Evolutionary conservation across 2,329 filamentous ascomycete genomes (phyloP), one percentile per base, ranked within the genome.

Genomic region (Hysterium pulicare): DNA sequence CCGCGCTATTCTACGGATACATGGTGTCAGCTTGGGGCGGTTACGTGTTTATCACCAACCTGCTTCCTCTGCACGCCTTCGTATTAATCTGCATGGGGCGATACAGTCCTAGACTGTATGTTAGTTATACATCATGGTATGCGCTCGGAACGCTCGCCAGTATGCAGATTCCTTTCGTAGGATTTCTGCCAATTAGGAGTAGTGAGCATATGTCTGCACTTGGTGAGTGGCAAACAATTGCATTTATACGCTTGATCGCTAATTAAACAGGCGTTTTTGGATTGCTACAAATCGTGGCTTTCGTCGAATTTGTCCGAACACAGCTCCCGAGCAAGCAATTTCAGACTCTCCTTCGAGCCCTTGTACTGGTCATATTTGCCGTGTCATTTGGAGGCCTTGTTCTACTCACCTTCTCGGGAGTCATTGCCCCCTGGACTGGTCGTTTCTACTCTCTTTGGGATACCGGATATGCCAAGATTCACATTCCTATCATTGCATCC

Each of bases 1-100:
- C 90, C 57, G 93, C 93, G 33, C 78, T 98, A 42, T 97, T 94
- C 73, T 98, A 98, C 71, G 93, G 93, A 62, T 98, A 98, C 82
- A 98, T 98, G 93, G 93, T 98, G 51, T 93, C 91, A 37, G 95
- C 94, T 15, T 98, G 93, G 93, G 93, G 93, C 78, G 93, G 93
- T 64, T 98, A 98, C 69, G 93, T 95, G 61, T 98, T 98, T 80
- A 98, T 98, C 64, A 98, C 94, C 48, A 96, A 95, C 68, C 74
- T 98, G 71, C 83, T 98, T 46, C 93, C 93, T 28, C 81, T 98
- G 54, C 93, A 98, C 70, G 84, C 88, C 6, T 90, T 98, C 58
- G 89, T 95, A 35, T 78, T 98, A 54, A 85, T 98, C 61, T 88
- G 86, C 72, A 98, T 98, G 91, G 94, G 94, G 39, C 78, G 93